Evolutionary conservation across 1,284 basidiomycete genomes (phyloP), one percentile per base, ranked within the genome.

Genomic region (Trichosporon coremiiforme): DNA sequence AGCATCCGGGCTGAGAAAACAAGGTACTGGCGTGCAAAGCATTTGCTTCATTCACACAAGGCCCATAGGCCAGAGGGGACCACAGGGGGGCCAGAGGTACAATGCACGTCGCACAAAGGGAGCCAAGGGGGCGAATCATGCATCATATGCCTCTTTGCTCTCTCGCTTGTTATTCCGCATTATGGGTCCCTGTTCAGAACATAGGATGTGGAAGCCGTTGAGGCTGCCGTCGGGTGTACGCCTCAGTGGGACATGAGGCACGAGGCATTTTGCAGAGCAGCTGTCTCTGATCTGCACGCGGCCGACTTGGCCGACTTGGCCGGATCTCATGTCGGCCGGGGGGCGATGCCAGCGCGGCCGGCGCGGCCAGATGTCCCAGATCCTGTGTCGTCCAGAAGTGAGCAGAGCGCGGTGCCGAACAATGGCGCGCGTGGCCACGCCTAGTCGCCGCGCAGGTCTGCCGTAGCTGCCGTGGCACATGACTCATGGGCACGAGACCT

Each of bases 401-500:
- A 7, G 10, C 6, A 38, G 36, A 38, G 36, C 36, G 41, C 41
- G 41, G 41, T 45, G 41, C 41, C 41, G 41, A 45, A 45, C 41
- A 45, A 45, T 7, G 15, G 41, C 17, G 41, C 41, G 41, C 41
- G 13, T 45, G 41, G 41, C 41, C 41, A 2, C 5, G 38, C 38
- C 8, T 4, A 4, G 33, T 3, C 33, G 8, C 8, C 6, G 36
- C 36, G 2, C 36, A 6, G 33, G 4, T 33, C 36, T 10, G 10
- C 33, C 10, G 36, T 12, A 2, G 4, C 41, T 9, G 15, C 41
- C 41, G 41, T 4, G 41, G 41, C 41, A 45, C 41, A 45, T 45
- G 41, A n/a, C 41, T 45, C 41, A n/a, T n/a, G 41, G 41, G 41
- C 41, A 45, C 41, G 41, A 45, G 41, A 45, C 38, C 38, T 41